These are phyloP conservation scores for Platismatia glauca DNA, from an alignment of 495 filamentous ascomycete species.

Conservation along the genomic window DNA sequence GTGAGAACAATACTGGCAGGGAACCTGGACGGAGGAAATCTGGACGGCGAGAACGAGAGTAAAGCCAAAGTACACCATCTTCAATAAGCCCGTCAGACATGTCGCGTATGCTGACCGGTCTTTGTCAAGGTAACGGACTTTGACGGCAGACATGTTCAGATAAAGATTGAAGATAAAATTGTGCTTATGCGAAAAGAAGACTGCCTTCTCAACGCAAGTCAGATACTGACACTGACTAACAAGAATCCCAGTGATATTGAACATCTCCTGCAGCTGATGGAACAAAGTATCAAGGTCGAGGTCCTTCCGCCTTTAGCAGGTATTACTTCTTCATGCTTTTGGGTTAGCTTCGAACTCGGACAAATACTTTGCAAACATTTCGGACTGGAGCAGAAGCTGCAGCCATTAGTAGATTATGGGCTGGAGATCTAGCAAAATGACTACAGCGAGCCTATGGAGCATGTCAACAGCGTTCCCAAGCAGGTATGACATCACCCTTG, in stretches of 20 bases:
- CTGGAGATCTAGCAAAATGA: not conserved
- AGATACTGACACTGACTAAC: not conserved
- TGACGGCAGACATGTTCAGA: not conserved
- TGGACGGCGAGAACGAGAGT: not conserved
- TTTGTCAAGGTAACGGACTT: not conserved
- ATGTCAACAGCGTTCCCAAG: not conserved
- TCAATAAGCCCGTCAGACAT: not conserved
- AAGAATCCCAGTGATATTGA: not conserved
- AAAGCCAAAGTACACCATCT: not conserved
- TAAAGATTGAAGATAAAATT: conserved; percentile 1
- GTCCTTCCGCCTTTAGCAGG: not conserved
- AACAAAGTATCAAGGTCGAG: not conserved
- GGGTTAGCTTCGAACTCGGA: not conserved
- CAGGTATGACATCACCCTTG: not conserved
- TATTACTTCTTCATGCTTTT: not conserved
- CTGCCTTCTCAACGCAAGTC: not conserved
- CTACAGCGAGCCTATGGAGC: not conserved
- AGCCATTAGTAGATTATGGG: not conserved
- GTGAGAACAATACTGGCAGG: not conserved
- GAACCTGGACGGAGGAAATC: not conserved
- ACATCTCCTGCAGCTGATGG: not conserved
- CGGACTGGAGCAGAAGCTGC: not conserved
- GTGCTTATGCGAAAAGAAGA: not conserved
- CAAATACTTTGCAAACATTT: conserved; percentile 6
- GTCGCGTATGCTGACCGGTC: not conserved